A percentile compares a stretch with the other conserved stretches of the same genome.
These are phyloP conservation scores for Boletellus deceptivus DNA, from an alignment of 1,284 basidiomycete genomes.

Conservation along the genomic window DNA sequence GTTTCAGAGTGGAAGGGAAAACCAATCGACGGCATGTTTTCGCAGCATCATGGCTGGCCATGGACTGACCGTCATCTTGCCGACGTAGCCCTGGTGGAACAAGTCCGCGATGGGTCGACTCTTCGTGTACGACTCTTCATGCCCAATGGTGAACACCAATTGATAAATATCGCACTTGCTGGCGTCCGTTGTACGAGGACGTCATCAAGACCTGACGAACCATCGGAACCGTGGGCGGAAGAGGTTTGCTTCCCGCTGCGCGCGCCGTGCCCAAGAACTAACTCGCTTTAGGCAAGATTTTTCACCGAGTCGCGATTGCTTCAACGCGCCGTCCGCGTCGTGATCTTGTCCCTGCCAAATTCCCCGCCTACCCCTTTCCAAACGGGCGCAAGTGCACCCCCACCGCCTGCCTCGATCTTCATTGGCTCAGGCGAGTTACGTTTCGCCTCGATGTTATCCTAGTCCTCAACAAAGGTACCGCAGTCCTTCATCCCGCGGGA, in stretches of 20 bases:
- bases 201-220: slow-evolving; percentile 70
- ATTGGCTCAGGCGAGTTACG: slow-evolving; percentile 75
- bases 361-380: slow-evolving; percentile 82
- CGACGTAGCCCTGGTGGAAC: slow-evolving; percentile 80
- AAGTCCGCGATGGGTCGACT: slow-evolving; percentile 91
- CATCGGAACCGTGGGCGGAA: slow-evolving; percentile 80
- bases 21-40: slow-evolving; percentile 71
- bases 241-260: slow-evolving; percentile 51
- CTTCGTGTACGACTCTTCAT: slow-evolving; percentile 87
- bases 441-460: neutral
- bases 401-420: slow-evolving; percentile 76
- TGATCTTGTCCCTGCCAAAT: slow-evolving; percentile 84
- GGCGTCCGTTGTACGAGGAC: slow-evolving; percentile 82
- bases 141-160: slow-evolving; percentile 85
- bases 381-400: slow-evolving; percentile 58
- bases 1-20: slow-evolving; percentile 90
- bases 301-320: slow-evolving; percentile 93
- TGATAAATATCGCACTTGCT: slow-evolving; percentile 81
- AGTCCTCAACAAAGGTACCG: slow-evolving; percentile 1
- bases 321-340: slow-evolving; percentile 85
- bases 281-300: slow-evolving; percentile 74
- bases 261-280: slow-evolving; percentile 1
- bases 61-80: slow-evolving; percentile 4
- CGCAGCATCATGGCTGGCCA: neutral
- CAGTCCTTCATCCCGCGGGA: slow-evolving; percentile 87